A percentile compares a stretch with the other conserved stretches of the same genome.
Evolutionary conservation across 2,329 filamentous ascomycete genomes (phyloP).

Genomic region (Beauveria australis): DNA sequence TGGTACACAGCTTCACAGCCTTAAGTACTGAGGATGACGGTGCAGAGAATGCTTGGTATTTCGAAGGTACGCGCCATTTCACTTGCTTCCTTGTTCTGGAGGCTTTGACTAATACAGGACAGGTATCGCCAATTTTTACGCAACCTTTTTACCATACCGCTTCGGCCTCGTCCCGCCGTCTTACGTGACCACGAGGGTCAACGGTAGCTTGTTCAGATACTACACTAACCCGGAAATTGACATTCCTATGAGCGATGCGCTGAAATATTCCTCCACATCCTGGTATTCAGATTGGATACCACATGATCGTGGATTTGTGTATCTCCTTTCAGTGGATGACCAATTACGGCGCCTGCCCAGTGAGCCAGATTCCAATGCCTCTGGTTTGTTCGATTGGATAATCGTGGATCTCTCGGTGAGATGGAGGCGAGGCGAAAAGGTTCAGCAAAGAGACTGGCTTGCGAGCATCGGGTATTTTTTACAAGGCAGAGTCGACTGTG

Average conservation of each 20-base stretch:
- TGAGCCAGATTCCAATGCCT: not conserved
- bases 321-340: slow-evolving; percentile 7
- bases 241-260: slow-evolving; percentile 7
- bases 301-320: slow-evolving; percentile 4
- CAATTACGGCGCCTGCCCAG: slow-evolving; percentile 2
- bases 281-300: slow-evolving; percentile 14
- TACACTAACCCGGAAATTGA: slow-evolving; percentile 12
- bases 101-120: not conserved
- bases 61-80: slow-evolving; percentile 7
- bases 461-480: not conserved
- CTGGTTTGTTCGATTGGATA: slow-evolving; percentile 2
- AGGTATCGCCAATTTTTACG: slow-evolving; percentile 14
- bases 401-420: not conserved
- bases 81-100: not conserved
- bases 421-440: slow-evolving; percentile 1
- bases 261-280: slow-evolving; percentile 10
- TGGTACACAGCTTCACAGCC: slow-evolving; percentile 14
- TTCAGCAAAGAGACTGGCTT: slow-evolving; percentile 7
- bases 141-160: slow-evolving; percentile 12
- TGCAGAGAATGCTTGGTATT: slow-evolving; percentile 13
- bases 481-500: not conserved
- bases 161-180: slow-evolving; percentile 10
- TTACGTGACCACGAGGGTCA: slow-evolving; percentile 11
- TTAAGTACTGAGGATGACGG: slow-evolving; percentile 10
- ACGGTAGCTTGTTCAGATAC: slow-evolving; percentile 10